A percentile compares a stretch with the other conserved stretches of the same genome.
Evolutionary conservation across 1,139 yeast genomes (phyloP).

Genomic region (Yamadazyma membranifaciens): DNA sequence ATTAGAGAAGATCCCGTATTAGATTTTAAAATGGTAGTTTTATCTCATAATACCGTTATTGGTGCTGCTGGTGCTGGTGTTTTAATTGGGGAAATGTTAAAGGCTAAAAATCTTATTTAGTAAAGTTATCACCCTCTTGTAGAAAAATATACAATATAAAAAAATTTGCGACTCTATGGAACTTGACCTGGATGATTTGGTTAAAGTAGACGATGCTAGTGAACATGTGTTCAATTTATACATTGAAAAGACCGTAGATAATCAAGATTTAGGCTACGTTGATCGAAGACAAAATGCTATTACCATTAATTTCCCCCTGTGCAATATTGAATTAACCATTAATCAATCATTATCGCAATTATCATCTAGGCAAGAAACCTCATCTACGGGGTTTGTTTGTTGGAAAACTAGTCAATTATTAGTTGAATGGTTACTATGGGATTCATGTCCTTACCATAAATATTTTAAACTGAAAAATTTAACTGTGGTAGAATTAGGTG

Average conservation of each 20-base stretch:
- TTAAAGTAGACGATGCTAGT: not conserved
- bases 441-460: conserved; percentile 23
- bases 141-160: not conserved
- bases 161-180: not conserved
- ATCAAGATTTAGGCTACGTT: conserved; percentile 49
- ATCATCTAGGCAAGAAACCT: conserved; percentile 35
- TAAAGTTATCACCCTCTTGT: not conserved
- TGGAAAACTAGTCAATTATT: conserved; percentile 58
- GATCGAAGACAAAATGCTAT: conserved; percentile 31
- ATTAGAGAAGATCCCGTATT: conserved; percentile 89
- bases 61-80: conserved; percentile 99
- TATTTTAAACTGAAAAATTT: conserved; percentile 13
- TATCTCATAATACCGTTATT: conserved; percentile 93
- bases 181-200: not conserved
- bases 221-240: conserved; percentile 53
- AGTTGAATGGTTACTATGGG: conserved; percentile 50
- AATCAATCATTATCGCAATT: conserved; percentile 44
- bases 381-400: conserved; percentile 68
- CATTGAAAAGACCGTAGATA: conserved; percentile 30
- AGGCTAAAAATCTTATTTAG: conserved; percentile 71
- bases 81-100: conserved; percentile 86
- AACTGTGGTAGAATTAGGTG: conserved; percentile 58
- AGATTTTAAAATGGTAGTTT: conserved; percentile 92
- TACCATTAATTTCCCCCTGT: conserved; percentile 29
- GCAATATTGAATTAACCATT: conserved; percentile 30